Conservation (phyloP, 352 stramenopile genomes). For the Globisporangium paroecandrum region DNA sequence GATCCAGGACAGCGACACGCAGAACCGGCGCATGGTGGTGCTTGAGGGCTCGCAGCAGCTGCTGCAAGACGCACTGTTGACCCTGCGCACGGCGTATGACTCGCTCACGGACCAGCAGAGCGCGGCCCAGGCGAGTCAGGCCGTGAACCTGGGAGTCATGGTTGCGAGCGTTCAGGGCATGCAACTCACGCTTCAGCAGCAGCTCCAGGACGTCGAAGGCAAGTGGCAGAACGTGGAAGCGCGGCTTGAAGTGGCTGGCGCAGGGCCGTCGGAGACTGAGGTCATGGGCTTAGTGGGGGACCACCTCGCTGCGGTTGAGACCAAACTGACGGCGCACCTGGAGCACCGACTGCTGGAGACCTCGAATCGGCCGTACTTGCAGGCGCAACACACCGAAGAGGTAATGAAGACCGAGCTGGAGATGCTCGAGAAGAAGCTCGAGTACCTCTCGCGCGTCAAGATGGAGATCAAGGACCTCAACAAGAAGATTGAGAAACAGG, state of each 20-base stretch:
- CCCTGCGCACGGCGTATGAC: slow-evolving; percentile 26
- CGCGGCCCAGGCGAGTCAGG: not conserved
- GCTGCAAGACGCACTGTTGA: slow-evolving; percentile 22
- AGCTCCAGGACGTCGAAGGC: slow-evolving; percentile 19
- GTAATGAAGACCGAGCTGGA: slow-evolving; percentile 42
- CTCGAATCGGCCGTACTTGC: slow-evolving; percentile 26
- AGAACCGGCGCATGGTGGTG: slow-evolving; percentile 27
- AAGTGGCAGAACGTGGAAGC: slow-evolving; percentile 10
- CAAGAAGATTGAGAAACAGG: slow-evolving; percentile 52
- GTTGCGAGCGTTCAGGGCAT: not conserved
- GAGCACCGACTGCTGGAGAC: slow-evolving; percentile 29
- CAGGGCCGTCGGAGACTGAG: slow-evolving; percentile 23
- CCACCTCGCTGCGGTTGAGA: slow-evolving; percentile 27
- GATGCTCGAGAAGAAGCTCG: slow-evolving; percentile 68
- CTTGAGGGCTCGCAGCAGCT: slow-evolving; percentile 35
- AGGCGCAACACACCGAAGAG: slow-evolving; percentile 38
- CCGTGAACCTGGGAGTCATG: slow-evolving; percentile 8
- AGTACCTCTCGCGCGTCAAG: slow-evolving; percentile 66
- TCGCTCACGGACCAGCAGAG: slow-evolving; percentile 13
- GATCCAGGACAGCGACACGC: slow-evolving; percentile 29
- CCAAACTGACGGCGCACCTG: slow-evolving; percentile 28
- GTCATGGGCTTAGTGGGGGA: slow-evolving; percentile 21
- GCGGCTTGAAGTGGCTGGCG: slow-evolving; percentile 14
- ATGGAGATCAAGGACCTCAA: slow-evolving; percentile 71
- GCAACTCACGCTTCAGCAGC: slow-evolving; percentile 17